Base-by-base conservation (phyloP, 2,329 filamentous ascomycete species). In the Neofusicoccum kwambonambiense region DNA sequence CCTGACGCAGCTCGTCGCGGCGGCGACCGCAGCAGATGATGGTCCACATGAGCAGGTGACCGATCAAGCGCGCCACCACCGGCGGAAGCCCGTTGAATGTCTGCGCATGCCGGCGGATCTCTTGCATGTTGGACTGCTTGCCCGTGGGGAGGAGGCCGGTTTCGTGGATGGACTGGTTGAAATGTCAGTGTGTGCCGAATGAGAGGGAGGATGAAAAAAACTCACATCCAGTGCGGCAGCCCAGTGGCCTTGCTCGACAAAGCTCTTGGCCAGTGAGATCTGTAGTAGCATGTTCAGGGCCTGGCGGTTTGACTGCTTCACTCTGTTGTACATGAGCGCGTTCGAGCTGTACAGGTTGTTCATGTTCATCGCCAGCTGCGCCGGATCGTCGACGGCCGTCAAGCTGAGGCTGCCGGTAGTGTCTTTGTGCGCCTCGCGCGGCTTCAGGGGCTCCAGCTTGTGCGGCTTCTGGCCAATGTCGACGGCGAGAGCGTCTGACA, bases 31-130 rank as follows among this genome's bases (percentile, higher is more conserved):
- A 96, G 79, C 91, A 93, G 47, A 90, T 86, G 69, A 99, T 92
- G 57, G 92, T 92, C 95, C 95, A 98, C 81, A 97, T 90, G 68
- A 99, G 85, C 67, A 98, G 83, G 77, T 94, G 92, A 17, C 94
- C 94, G 71, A 97, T 89, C 73, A 95, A 96, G 75, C 92, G 89
- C 2, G 93, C 90, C 45, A 99, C 90, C 7, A 93, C 87, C 69
- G 92, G 87, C 3, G 92, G 87, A 45, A 96, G 85, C 1, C 85
- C 83, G 15, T 91, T 86, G 79, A 99, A 98, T 67, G 89, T 89
- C 71, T 91, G 88, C 1, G 94, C 93, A 67, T 89, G 89, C 69
- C 85, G 85, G 68, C 95, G 91, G 78, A 99, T 94, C 56, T 84
- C 85, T 71, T 87, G 86, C 65, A 95, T 87, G 72, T 94, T 90